Evolutionary conservation across 2,329 filamentous ascomycete species (phyloP).

Genomic region (Rugonectria rugulosa): DNA sequence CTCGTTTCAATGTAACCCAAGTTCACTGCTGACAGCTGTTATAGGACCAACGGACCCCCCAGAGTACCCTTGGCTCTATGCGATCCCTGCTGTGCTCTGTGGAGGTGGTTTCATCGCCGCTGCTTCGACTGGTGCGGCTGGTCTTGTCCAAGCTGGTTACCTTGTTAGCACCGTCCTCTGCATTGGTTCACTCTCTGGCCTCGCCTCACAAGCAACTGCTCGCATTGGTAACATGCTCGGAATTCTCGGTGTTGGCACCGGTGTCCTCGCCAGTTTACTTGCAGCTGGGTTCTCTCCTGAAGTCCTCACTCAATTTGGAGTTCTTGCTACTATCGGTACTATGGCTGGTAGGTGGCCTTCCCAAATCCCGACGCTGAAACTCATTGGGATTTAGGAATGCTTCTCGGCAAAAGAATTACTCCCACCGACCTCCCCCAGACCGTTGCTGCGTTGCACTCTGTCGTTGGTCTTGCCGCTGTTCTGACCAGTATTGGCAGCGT

Average conservation of each 20-base stretch:
- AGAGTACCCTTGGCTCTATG: conserved; percentile 89
- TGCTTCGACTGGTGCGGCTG: conserved; percentile 81
- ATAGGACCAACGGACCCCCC: conserved; percentile 80
- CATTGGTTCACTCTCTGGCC: conserved; percentile 81
- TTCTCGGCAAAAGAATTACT: conserved; percentile 87
- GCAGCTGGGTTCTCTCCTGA: conserved; percentile 83
- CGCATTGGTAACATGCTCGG: conserved; percentile 86
- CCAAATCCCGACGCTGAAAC: background rate
- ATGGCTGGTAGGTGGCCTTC: conserved; percentile 57
- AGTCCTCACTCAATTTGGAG: conserved; percentile 81
- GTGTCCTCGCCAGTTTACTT: conserved; percentile 81
- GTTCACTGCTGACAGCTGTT: conserved; percentile 20
- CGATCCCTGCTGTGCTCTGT: conserved; percentile 77
- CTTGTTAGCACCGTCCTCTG: conserved; percentile 85
- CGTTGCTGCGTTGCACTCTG: conserved; percentile 86
- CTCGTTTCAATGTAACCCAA: background rate
- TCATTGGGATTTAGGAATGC: conserved; percentile 57
- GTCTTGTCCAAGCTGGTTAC: conserved; percentile 87
- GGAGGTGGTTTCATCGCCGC: conserved; percentile 83
- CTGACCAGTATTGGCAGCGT: conserved; percentile 89
- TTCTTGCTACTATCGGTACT: conserved; percentile 75
- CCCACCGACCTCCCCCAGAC: conserved; percentile 89
- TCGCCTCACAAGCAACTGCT: conserved; percentile 84
- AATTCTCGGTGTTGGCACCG: conserved; percentile 83
- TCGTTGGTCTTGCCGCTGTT: conserved; percentile 88